Evolutionary conservation across 2,329 filamentous ascomycete species (phyloP).

Genomic region (Colletotrichum acutatum): DNA sequence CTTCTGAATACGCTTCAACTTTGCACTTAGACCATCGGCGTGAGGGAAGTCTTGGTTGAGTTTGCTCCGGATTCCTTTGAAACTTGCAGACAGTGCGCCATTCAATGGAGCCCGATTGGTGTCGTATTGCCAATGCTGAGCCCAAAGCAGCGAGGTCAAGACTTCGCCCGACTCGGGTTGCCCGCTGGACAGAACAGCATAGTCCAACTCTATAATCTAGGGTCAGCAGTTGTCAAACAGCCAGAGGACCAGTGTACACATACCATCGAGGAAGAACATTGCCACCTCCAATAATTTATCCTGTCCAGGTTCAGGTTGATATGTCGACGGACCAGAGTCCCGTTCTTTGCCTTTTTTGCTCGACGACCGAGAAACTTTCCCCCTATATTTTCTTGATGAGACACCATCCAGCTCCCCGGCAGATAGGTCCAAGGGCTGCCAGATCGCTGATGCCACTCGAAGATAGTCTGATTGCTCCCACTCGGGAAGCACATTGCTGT

Average conservation of each 20-base stretch:
- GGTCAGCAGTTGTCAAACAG: background rate
- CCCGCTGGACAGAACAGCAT: constrained; percentile 49
- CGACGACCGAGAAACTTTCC: constrained; percentile 37
- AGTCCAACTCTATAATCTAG: constrained; percentile 57
- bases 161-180: constrained; percentile 45
- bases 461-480: constrained; percentile 53
- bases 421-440: constrained; percentile 55
- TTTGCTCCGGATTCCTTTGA: constrained; percentile 48
- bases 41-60: constrained; percentile 49
- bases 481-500: constrained; percentile 51
- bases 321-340: constrained; percentile 35
- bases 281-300: constrained; percentile 56
- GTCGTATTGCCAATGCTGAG: constrained; percentile 51
- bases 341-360: constrained; percentile 57
- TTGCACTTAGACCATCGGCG: constrained; percentile 43
- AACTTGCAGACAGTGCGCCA: constrained; percentile 48
- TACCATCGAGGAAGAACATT: constrained; percentile 64
- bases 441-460: constrained; percentile 57
- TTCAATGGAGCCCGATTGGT: constrained; percentile 40
- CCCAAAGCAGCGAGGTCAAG: constrained; percentile 53
- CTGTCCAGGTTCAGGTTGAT: constrained; percentile 1
- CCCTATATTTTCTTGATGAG: constrained; percentile 38
- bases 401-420: constrained; percentile 43
- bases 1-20: constrained; percentile 49
- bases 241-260: background rate